Conservation (phyloP, 768 basidiomycete genomes). For the Boletus patriciae region DNA sequence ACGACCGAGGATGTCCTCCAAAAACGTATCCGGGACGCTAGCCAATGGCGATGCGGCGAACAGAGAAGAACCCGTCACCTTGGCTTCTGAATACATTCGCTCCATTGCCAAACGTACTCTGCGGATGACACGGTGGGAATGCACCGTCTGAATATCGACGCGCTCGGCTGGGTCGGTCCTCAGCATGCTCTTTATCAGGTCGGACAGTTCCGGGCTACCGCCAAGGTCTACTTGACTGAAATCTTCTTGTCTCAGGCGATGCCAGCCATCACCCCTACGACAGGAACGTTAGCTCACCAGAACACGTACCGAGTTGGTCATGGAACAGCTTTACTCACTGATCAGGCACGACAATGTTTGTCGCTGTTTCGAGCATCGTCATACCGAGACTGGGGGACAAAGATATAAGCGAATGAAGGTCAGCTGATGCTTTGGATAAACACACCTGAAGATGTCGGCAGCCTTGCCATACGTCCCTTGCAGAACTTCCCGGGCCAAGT, state of each 20-base stretch:
- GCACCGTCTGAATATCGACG: conserved; percentile 55
- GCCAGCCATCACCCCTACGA: conserved; percentile 89
- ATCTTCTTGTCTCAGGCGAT: conserved; percentile 86
- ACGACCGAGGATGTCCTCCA: conserved; percentile 58
- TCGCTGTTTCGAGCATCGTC: conserved; percentile 91
- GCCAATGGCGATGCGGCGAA: conserved; percentile 66
- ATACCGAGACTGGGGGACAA: conserved; percentile 76
- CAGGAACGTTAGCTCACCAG: conserved; percentile 15
- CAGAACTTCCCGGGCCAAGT: conserved; percentile 94
- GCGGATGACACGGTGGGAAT: conserved; percentile 59
- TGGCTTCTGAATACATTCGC: conserved; percentile 38
- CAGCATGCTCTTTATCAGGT: conserved; percentile 77
- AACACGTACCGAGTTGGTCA: conserved; percentile 2
- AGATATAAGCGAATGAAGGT: conserved; percentile 6
- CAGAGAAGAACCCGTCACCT: conserved; percentile 37
- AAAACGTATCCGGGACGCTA: conserved; percentile 58
- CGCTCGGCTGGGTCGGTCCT: conserved; percentile 64
- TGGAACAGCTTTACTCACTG: conserved; percentile 60
- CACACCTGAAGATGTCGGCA: conserved; percentile 96
- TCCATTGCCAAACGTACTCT: conserved; percentile 69
- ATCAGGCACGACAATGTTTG: conserved; percentile 96
- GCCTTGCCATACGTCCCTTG: conserved; percentile 89
- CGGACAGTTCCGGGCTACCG: conserved; percentile 62
- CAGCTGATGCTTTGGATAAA: conserved; percentile 10
- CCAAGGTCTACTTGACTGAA: conserved; percentile 80